phyloP scores from a whole-genome alignment of 2,329 filamentous ascomycete genomes.

The Diaporthe batatas region DNA sequence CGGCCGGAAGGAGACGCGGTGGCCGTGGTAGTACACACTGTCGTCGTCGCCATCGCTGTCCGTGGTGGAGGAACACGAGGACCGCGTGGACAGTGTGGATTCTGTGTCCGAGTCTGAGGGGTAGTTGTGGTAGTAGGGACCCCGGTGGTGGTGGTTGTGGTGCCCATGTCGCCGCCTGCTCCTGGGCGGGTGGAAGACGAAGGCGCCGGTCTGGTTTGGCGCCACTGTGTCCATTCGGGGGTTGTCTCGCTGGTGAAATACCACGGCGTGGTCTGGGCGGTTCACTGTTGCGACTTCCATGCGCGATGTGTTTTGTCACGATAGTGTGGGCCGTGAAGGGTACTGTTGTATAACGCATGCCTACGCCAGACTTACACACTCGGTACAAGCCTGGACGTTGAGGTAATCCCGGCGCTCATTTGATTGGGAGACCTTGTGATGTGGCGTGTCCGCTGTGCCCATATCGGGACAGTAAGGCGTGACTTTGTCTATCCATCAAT shows the following conservation, averaged over 20 bases:
- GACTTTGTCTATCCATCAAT: not conserved
- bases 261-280: not conserved
- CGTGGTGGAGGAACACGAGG: not conserved
- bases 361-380: not conserved
- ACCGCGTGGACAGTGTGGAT: not conserved
- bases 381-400: not conserved
- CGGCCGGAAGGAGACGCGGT: not conserved
- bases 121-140: not conserved
- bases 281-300: not conserved
- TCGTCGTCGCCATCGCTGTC: slow-evolving; percentile 20
- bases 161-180: not conserved
- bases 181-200: not conserved
- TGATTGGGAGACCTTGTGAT: not conserved
- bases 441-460: not conserved
- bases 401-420: not conserved
- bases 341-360: not conserved
- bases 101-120: slow-evolving; percentile 11
- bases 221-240: not conserved
- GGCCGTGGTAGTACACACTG: not conserved
- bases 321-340: not conserved
- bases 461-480: not conserved
- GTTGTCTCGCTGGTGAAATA: not conserved
- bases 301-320: not conserved
- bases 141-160: slow-evolving; percentile 2
- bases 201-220: not conserved